phyloP scores from a whole-genome alignment of 1,284 basidiomycete species.

The Leccinum proximum region DNA sequence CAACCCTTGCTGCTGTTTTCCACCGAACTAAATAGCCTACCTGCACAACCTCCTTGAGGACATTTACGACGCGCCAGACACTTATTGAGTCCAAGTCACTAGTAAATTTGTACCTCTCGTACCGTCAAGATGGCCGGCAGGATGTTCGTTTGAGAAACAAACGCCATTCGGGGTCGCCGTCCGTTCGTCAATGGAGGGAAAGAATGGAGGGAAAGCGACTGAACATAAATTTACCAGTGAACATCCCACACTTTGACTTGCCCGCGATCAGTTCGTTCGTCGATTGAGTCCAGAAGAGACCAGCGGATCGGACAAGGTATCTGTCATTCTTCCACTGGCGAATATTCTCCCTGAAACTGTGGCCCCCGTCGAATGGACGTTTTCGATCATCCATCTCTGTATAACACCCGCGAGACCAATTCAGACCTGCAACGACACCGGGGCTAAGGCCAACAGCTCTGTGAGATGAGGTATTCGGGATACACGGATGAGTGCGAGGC shows the following conservation, averaged over 20 bases:
- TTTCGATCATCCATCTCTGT: slow-evolving; percentile 62
- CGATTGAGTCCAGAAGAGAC: slow-evolving; percentile 64
- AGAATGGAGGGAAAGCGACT: too few species aligned
- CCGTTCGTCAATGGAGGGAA: slow-evolving; percentile 16
- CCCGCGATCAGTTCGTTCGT: slow-evolving; percentile 83
- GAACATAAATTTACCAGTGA: slow-evolving; percentile 64
- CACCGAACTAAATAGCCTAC: too few species aligned
- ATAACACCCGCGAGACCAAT: slow-evolving; percentile 54
- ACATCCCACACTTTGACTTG: slow-evolving; percentile 66
- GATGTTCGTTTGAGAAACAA: slow-evolving; percentile 63
- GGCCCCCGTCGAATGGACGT: slow-evolving; percentile 35
- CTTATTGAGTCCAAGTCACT: too few species aligned
- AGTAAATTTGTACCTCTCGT: too few species aligned
- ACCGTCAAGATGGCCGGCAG: too few species aligned
- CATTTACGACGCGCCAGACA: too few species aligned
- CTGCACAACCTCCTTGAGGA: too few species aligned
- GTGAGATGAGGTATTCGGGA: slow-evolving; percentile 25
- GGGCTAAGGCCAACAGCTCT: too few species aligned
- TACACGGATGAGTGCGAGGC: too few species aligned
- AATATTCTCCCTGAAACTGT: slow-evolving; percentile 48
- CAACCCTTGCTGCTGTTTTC: too few species aligned
- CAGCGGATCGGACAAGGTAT: slow-evolving; percentile 50
- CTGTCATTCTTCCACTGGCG: slow-evolving; percentile 64
- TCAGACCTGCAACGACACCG: slow-evolving; percentile 85
- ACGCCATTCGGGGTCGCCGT: slow-evolving; percentile 58